Evolutionary conservation across 176 grass and related monocot species (phyloP), one percentile per base, ranked within the genome.

Genomic region (Paspalum notatum): DNA sequence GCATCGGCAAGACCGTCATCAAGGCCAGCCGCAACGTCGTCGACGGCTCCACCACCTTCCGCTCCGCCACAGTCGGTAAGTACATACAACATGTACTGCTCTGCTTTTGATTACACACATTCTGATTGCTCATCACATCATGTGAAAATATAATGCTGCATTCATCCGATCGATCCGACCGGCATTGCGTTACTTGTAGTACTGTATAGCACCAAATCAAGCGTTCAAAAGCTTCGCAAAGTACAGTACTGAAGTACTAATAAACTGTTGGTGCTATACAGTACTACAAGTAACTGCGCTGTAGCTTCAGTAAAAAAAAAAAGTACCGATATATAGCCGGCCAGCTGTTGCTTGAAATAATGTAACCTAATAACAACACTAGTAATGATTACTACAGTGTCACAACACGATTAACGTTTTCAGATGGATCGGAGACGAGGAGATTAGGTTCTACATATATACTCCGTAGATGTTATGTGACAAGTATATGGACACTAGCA

Each of bases 1-100:
- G 94, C 55, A 92, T 97, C 27, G 94, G 94, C 1, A 92, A 94
- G 89, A 97, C 94, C 32, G 91, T 94, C 12, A 93, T 97, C 79
- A 97, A 97, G 83, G 94, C 91, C 11, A 90, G 89, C 78, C 91
- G 87, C 40, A 97, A 94, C 79, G 89, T 94, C 24, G 80, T 87
- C 3, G 94, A 97, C 62, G 94, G 94, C 60, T 97, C 67, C 84
- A 97, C 94, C 55, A 97, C 94, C 62, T 97, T 97, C 89, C 86
- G 85, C 39, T 97, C 94, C 9, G 94, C 94, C 38, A 97, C 94
- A 2, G 84, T 97, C 51, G 94, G 94, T 97, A 17, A 94, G 78
- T 80, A 16, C 40, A 22, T 18, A 37, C 3, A 17, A 1, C 0
- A 56, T 52, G 8, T 4, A 21, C 20, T 44, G n/a, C n/a, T n/a